A percentile compares a stretch with the other conserved stretches of the same genome.
Evolutionary conservation across 352 stramenopile genomes (phyloP).

Genomic region (Thalassiosira sp.): DNA sequence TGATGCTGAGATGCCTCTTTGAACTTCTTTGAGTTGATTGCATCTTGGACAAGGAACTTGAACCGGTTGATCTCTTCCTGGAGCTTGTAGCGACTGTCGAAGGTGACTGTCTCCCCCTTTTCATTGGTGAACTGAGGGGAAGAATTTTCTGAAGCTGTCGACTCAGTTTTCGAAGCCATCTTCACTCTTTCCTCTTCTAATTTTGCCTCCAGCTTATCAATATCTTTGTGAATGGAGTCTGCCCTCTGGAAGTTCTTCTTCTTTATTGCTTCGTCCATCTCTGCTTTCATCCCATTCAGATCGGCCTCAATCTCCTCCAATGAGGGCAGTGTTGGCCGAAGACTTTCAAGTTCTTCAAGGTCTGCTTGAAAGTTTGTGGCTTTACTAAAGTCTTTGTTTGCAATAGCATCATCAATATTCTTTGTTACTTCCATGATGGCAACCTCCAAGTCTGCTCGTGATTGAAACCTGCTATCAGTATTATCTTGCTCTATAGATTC

Average conservation of each 20-base stretch:
- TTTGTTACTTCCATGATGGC: constrained; percentile 54
- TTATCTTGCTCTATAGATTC: constrained; percentile 18
- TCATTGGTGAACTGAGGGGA: constrained; percentile 33
- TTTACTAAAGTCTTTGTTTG: constrained; percentile 69
- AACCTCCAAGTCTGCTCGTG: constrained; percentile 68
- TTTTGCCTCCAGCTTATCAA: constrained; percentile 67
- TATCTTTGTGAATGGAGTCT: constrained; percentile 63
- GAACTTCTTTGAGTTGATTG: constrained; percentile 69
- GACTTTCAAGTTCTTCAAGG: constrained; percentile 68
- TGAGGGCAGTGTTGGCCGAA: constrained; percentile 72
- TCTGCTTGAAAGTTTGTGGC: constrained; percentile 68
- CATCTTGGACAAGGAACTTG: constrained; percentile 43
- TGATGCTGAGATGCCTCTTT: constrained; percentile 73
- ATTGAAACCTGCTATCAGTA: constrained; percentile 54
- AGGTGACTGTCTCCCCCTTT: constrained; percentile 59
- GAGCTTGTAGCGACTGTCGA: constrained; percentile 63
- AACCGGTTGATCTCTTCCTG: constrained; percentile 62
- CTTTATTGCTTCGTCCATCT: constrained; percentile 66
- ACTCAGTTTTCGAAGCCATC: constrained; percentile 14
- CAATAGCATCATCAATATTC: constrained; percentile 67
- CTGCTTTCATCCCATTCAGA: constrained; percentile 46
- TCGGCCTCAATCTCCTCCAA: constrained; percentile 67
- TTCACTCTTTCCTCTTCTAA: constrained; percentile 60
- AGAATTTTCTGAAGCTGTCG: constrained; percentile 1
- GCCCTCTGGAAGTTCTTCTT: constrained; percentile 74